Conservation (phyloP, 2,329 filamentous ascomycete genomes). For the Xylaria sp. region DNA sequence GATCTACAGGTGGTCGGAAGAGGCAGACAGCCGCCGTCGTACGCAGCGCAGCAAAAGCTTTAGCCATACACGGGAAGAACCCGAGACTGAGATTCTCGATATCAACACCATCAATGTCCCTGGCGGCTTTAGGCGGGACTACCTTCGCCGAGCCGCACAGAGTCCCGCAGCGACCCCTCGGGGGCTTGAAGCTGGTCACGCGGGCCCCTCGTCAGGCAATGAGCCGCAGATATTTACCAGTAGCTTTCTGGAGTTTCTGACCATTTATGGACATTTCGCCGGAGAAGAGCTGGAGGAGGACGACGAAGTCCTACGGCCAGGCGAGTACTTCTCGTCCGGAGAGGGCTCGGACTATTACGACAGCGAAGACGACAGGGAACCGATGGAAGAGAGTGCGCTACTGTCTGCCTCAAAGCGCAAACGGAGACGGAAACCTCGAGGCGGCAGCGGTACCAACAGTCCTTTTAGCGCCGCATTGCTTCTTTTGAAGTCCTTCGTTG, state of each 20-base stretch:
- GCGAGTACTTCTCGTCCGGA: slow-evolving; percentile 87
- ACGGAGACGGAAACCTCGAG: slow-evolving; percentile 70
- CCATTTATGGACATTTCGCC: slow-evolving; percentile 93
- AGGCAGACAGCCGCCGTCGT: slow-evolving; percentile 65
- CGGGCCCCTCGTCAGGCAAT: slow-evolving; percentile 33
- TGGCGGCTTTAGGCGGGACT: slow-evolving; percentile 89
- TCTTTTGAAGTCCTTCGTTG: slow-evolving; percentile 94
- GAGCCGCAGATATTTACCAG: slow-evolving; percentile 70
- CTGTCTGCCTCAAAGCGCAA: slow-evolving; percentile 69
- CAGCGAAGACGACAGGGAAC: slow-evolving; percentile 64
- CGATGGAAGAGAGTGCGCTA: slow-evolving; percentile 82
- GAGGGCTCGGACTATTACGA: slow-evolving; percentile 53
- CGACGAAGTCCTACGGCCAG: slow-evolving; percentile 77
- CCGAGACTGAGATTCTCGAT: slow-evolving; percentile 74
- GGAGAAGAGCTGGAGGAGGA: slow-evolving; percentile 96
- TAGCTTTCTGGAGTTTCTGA: slow-evolving; percentile 93
- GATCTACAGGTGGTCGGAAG: slow-evolving; percentile 95
- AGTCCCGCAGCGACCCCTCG: slow-evolving; percentile 47
- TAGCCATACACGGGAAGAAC: slow-evolving; percentile 67
- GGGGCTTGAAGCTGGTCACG: slow-evolving; percentile 37
- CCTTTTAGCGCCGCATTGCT: slow-evolving; percentile 76
- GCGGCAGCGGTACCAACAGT: slow-evolving; percentile 68
- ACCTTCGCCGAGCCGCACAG: slow-evolving; percentile 68
- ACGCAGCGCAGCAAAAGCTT: slow-evolving; percentile 85
- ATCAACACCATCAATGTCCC: slow-evolving; percentile 90